Percentiles rank a stretch among this genome's conserved stretches.
Conservation (phyloP, 345 rosid genomes). For the Salix koriyanagi region DNA sequence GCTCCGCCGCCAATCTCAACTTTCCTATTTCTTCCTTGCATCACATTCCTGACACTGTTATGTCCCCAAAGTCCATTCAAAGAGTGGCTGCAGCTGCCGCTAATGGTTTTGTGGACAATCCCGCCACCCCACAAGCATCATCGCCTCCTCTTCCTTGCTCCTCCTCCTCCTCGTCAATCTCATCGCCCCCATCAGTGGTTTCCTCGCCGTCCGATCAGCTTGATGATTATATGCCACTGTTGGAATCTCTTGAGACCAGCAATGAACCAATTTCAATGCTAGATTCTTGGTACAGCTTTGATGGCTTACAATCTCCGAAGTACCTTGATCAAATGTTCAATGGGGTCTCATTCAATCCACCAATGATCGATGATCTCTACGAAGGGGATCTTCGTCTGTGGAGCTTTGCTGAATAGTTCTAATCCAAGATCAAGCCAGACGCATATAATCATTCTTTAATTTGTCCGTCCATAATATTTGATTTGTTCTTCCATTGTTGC, state of each 20-base stretch:
- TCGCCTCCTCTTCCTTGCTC: slow-evolving; percentile 18
- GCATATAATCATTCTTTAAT: neutral
- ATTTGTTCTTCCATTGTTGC: slow-evolving; percentile 20
- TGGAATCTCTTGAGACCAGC: slow-evolving; percentile 28
- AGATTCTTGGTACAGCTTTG: slow-evolving; percentile 47
- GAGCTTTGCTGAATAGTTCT: slow-evolving; percentile 54
- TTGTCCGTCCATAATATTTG: slow-evolving; percentile 17
- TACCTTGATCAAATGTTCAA: slow-evolving; percentile 52
- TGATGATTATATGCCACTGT: slow-evolving; percentile 44
- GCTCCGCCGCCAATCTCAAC: slow-evolving; percentile 72
- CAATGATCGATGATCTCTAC: slow-evolving; percentile 46
- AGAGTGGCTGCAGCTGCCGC: slow-evolving; percentile 83
- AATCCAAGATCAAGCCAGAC: neutral
- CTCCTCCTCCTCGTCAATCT: slow-evolving; percentile 22
- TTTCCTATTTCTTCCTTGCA: slow-evolving; percentile 52
- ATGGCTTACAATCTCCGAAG: slow-evolving; percentile 47
- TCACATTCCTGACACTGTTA: slow-evolving; percentile 36
- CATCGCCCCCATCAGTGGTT: slow-evolving; percentile 36
- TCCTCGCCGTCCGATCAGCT: slow-evolving; percentile 41
- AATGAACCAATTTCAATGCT: slow-evolving; percentile 30
- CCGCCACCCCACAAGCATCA: slow-evolving; percentile 13
- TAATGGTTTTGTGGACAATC: slow-evolving; percentile 18
- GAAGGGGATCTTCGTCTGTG: slow-evolving; percentile 74
- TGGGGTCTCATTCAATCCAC: slow-evolving; percentile 33
- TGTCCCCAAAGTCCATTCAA: slow-evolving; percentile 92